phyloP scores from a whole-genome alignment of 208 protist species.

The Endotrypanum monterogeii region DNA sequence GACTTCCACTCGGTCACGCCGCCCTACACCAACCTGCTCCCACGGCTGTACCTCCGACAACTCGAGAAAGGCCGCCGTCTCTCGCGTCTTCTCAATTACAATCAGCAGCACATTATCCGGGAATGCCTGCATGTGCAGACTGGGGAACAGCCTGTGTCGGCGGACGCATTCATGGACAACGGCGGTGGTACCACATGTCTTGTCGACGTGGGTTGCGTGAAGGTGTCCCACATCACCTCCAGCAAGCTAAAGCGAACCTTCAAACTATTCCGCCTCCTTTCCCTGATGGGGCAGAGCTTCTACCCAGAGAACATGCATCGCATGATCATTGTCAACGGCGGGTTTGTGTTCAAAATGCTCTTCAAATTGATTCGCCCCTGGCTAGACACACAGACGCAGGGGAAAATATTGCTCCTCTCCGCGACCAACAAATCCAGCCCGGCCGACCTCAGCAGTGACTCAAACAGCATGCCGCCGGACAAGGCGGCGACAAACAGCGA shows the following conservation, averaged over 20 bases:
- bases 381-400: constrained; percentile 64
- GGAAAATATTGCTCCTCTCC: constrained; percentile 57
- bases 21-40: constrained; percentile 50
- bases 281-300: constrained; percentile 48
- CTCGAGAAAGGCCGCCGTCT: constrained; percentile 64
- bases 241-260: constrained; percentile 48
- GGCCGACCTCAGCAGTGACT: constrained; percentile 33
- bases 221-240: constrained; percentile 51
- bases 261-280: constrained; percentile 46
- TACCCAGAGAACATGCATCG: constrained; percentile 72
- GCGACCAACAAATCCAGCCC: constrained; percentile 45
- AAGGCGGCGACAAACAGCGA: constrained; percentile 18
- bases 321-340: constrained; percentile 68
- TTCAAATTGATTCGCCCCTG: constrained; percentile 57
- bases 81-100: constrained; percentile 48
- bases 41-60: constrained; percentile 48
- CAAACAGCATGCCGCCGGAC: constrained; percentile 8
- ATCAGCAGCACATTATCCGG: constrained; percentile 48
- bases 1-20: constrained; percentile 46
- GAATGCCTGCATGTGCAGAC: constrained; percentile 29
- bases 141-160: constrained; percentile 8
- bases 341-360: constrained; percentile 48
- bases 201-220: constrained; percentile 46
- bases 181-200: constrained; percentile 45
- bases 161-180: constrained; percentile 42